Base-by-base conservation (phyloP, 305 asterid genomes). In the Rubia occidens region DNA sequence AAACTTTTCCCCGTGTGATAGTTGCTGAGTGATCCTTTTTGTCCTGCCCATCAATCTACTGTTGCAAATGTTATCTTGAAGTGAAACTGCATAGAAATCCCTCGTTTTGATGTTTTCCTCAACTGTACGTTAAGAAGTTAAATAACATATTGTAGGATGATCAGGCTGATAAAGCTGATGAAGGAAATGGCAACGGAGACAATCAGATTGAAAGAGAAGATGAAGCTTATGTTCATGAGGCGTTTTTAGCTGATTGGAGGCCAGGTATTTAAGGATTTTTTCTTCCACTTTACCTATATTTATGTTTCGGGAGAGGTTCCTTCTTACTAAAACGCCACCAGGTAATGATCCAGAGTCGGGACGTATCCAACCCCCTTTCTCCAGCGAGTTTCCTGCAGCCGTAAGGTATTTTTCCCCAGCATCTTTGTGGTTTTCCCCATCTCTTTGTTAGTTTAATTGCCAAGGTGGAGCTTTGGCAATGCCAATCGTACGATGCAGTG, bases 201-300 rank as follows among this genome's bases (percentile, higher is more conserved):
- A 78, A 79, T 73, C 82, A 64, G 75, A 72, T 82, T 53, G 87
- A 84, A 77, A 89, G 82, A 81, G 95, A 91, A 69, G 94, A 85
- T 68, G 96, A 84, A 83, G 95, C 94, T 53, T 94, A 89, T 80
- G 96, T 94, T 70, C 97, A 94, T 11, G 97, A 90, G 80, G 99
- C 99, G 39, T 94, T 94, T 84, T 84, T 94, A 85, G 90, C 96
- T 43, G 99, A 91, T 79, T 89, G 96, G 95, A 84, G 87, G 82
- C 95, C 97, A 10, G 84, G 76, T 68, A 68, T 73, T 35, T 71
- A 80, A 32, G 35, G 67, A 78, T 75, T 73, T 75, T 68, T 72
- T 76, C 80, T 71, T 66, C 82, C 24, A 78, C 76, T 47, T 71
- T 67, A 76, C 64, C 75, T 32, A 20, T 8, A 61, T 53, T 71